Percentiles rank a stretch among this genome's conserved stretches.
Conservation (phyloP, 768 basidiomycete genomes). For the Boletus rufocinnamomeus region DNA sequence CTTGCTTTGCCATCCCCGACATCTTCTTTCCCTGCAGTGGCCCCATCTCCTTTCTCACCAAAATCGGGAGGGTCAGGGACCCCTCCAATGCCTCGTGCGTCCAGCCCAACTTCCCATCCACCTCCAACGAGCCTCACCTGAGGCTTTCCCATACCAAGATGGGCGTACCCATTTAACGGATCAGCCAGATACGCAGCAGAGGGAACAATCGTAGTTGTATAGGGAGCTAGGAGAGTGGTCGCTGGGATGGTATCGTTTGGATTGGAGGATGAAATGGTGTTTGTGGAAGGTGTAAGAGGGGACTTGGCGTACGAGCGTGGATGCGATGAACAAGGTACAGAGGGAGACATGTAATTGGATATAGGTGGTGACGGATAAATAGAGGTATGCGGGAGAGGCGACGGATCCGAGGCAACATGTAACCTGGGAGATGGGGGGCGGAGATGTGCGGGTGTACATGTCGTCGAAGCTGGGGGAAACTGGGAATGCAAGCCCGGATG, state of each 20-base stretch:
- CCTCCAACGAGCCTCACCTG: constrained; percentile 78
- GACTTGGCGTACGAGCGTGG: constrained; percentile 21
- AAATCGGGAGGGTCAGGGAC: constrained; percentile 30
- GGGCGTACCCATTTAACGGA: constrained; percentile 85
- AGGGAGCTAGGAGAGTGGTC: constrained; percentile 61
- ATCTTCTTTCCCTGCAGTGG: constrained; percentile 40
- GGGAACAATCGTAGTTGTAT: constrained; percentile 62
- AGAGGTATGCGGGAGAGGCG: constrained; percentile 22
- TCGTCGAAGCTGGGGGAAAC: constrained; percentile 6
- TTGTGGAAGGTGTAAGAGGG: constrained; percentile 39
- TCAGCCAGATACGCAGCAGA: constrained; percentile 71
- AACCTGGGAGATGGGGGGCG: constrained; percentile 34
- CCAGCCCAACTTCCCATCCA: constrained; percentile 77
- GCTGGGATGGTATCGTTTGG: constrained; percentile 58
- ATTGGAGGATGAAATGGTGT: constrained; percentile 42
- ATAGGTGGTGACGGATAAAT: constrained; percentile 30
- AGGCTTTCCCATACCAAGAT: constrained; percentile 80
- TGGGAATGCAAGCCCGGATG: constrained; percentile 5
- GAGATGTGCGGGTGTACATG: constrained; percentile 29
- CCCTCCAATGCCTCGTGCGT: constrained; percentile 71
- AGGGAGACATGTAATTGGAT: constrained; percentile 25
- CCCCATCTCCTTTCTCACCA: constrained; percentile 1
- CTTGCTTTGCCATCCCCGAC: constrained; percentile 44
- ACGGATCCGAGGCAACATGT: constrained; percentile 26
- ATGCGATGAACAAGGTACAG: constrained; percentile 25